Percentiles rank a stretch among this genome's conserved stretches.
phyloP scores from a whole-genome alignment of 371 early-diverging fungal genomes.

The Mucor velutinosus region DNA sequence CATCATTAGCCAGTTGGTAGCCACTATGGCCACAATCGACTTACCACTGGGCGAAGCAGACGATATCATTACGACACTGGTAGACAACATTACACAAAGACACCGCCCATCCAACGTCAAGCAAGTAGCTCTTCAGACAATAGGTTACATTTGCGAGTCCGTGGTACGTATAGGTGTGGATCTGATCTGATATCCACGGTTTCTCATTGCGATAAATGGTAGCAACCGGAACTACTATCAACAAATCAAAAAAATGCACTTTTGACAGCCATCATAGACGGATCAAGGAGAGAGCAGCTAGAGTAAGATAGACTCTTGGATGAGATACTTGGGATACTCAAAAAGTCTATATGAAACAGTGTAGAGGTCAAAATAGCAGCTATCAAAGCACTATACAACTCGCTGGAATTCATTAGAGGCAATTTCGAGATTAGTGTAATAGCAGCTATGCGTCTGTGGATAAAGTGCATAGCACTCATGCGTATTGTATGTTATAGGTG shows the following conservation, averaged over 20 bases:
- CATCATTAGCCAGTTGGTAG: conserved; percentile 1
- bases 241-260: background rate
- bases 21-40: background rate
- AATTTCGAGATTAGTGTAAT: conserved; percentile 8
- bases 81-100: background rate
- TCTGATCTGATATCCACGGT: background rate
- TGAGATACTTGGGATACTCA: background rate
- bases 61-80: background rate
- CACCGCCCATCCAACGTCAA: background rate
- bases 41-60: background rate
- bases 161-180: background rate
- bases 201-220: background rate
- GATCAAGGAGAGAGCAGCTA: conserved; percentile 1
- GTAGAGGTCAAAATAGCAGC: background rate
- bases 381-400: background rate
- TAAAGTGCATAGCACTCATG: background rate
- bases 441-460: background rate
- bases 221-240: background rate
- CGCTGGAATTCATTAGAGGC: background rate
- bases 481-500: background rate
- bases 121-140: conserved; percentile 2
- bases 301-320: background rate
- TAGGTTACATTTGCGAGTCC: conserved; percentile 10
- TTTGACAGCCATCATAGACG: conserved; percentile 4
- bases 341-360: background rate